Percentiles rank a stretch among this genome's conserved stretches.
phyloP scores from a whole-genome alignment of 805 yeast species.

The Ogataea zsoltii region DNA sequence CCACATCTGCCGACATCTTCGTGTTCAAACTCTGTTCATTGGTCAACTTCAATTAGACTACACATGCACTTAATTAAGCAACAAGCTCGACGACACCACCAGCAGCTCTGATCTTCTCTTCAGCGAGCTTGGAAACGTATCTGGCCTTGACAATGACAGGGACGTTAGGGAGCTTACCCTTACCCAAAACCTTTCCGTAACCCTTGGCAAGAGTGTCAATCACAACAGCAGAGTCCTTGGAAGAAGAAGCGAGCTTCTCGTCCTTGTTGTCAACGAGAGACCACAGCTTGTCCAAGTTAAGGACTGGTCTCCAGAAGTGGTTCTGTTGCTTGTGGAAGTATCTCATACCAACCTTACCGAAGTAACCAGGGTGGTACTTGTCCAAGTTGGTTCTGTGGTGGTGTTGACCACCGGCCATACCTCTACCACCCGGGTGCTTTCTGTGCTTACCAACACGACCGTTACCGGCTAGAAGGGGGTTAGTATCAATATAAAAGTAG shows the following conservation, averaged over 20 bases:
- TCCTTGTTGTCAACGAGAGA: slow-evolving; percentile 94
- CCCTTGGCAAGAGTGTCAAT: slow-evolving; percentile 99
- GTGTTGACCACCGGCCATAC: slow-evolving; percentile 99
- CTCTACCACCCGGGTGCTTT: slow-evolving; percentile 99
- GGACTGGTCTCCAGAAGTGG: slow-evolving; percentile 97
- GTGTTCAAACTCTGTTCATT: neutral
- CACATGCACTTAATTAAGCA: slow-evolving; percentile 62
- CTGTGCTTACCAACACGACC: slow-evolving; percentile 99
- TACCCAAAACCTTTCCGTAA: slow-evolving; percentile 99
- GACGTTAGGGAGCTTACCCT: slow-evolving; percentile 96
- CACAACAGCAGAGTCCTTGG: slow-evolving; percentile 94
- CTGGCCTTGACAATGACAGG: slow-evolving; percentile 99
- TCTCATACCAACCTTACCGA: slow-evolving; percentile 99
- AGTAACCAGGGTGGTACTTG: slow-evolving; percentile 99
- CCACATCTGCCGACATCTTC: too few relatives aligned
- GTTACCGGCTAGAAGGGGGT: slow-evolving; percentile 81
- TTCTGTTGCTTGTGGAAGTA: slow-evolving; percentile 93
- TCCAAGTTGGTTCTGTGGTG: slow-evolving; percentile 99
- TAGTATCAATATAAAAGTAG: slow-evolving; percentile 2
- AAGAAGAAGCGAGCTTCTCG: slow-evolving; percentile 81
- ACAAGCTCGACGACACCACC: slow-evolving; percentile 99
- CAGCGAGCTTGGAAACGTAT: slow-evolving; percentile 98
- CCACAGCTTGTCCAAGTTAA: slow-evolving; percentile 99
- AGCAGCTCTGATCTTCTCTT: slow-evolving; percentile 99
- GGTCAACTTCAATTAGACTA: slow-evolving; percentile 7